A percentile compares a stretch with the other conserved stretches of the same genome.
phyloP scores from a whole-genome alignment of 495 filamentous ascomycete genomes.

The Aspergillus panamensis region DNA sequence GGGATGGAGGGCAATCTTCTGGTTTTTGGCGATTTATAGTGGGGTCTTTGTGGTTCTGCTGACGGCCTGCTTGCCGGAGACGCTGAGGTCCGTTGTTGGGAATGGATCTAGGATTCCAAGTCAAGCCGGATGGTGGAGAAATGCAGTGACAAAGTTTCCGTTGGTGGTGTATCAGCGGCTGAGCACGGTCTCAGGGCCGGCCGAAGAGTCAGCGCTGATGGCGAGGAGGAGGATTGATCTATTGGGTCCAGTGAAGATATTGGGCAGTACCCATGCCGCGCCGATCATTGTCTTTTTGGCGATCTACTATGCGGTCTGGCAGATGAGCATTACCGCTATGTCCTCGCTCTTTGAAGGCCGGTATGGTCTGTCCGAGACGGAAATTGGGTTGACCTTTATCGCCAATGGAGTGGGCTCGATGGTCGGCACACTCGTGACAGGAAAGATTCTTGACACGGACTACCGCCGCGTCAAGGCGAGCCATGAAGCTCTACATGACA shows the following conservation, averaged over 20 bases:
- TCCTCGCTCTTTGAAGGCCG: slow-evolving; percentile 44
- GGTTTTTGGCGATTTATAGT: slow-evolving; percentile 51
- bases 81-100: slow-evolving; percentile 48
- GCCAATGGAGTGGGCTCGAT: slow-evolving; percentile 51
- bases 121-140: not conserved
- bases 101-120: slow-evolving; percentile 41
- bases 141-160: too few species aligned
- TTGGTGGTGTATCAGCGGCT: not conserved
- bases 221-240: slow-evolving; percentile 31
- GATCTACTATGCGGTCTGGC: slow-evolving; percentile 53
- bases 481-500: slow-evolving; percentile 19
- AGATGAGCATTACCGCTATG: slow-evolving; percentile 55
- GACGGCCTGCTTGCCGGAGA: slow-evolving; percentile 50
- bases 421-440: slow-evolving; percentile 45
- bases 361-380: slow-evolving; percentile 44
- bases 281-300: slow-evolving; percentile 50
- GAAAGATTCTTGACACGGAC: slow-evolving; percentile 42
- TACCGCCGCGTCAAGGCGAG: slow-evolving; percentile 38
- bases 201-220: not conserved
- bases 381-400: slow-evolving; percentile 50
- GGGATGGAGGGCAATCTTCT: slow-evolving; percentile 58
- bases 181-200: not conserved
- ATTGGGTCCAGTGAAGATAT: slow-evolving; percentile 43
- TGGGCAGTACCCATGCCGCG: slow-evolving; percentile 39
- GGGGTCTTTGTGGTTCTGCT: slow-evolving; percentile 43